Conservation (phyloP, 1,139 yeast species). For the Taphrina confusa region DNA sequence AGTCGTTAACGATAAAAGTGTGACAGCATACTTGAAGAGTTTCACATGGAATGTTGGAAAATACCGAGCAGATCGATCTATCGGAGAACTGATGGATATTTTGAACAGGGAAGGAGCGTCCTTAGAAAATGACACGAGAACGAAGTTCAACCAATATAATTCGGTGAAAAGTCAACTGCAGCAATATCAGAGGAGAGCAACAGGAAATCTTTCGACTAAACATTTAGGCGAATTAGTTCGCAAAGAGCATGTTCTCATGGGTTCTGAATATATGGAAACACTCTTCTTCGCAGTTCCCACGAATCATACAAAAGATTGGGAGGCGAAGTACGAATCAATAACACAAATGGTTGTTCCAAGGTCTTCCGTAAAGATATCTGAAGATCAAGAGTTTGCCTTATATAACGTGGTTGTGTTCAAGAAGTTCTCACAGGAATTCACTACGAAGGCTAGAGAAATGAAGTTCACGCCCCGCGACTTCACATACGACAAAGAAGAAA, state of each 20-base stretch:
- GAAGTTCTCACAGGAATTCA: constrained; percentile 71
- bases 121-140: constrained; percentile 78
- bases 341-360: constrained; percentile 87
- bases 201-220: constrained; percentile 88
- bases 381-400: constrained; percentile 71
- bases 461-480: constrained; percentile 95
- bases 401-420: constrained; percentile 83
- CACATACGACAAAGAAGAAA: constrained; percentile 64
- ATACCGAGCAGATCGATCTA: constrained; percentile 80
- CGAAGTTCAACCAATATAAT: constrained; percentile 68
- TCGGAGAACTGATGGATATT: constrained; percentile 68
- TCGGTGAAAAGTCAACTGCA: constrained; percentile 79
- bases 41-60: constrained; percentile 88
- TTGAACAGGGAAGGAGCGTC: constrained; percentile 77
- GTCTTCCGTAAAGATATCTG: constrained; percentile 67
- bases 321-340: constrained; percentile 66
- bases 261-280: constrained; percentile 82
- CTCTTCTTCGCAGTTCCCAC: constrained; percentile 85
- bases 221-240: constrained; percentile 86
- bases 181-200: constrained; percentile 88
- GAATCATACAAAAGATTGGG: constrained; percentile 37
- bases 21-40: constrained; percentile 58
- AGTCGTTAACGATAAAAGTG: constrained; percentile 54
- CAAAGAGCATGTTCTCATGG: constrained; percentile 78
- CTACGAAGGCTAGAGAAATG: constrained; percentile 71